Base-by-base conservation (phyloP, 129 eudicot species). In the Artemisia tridentata region DNA sequence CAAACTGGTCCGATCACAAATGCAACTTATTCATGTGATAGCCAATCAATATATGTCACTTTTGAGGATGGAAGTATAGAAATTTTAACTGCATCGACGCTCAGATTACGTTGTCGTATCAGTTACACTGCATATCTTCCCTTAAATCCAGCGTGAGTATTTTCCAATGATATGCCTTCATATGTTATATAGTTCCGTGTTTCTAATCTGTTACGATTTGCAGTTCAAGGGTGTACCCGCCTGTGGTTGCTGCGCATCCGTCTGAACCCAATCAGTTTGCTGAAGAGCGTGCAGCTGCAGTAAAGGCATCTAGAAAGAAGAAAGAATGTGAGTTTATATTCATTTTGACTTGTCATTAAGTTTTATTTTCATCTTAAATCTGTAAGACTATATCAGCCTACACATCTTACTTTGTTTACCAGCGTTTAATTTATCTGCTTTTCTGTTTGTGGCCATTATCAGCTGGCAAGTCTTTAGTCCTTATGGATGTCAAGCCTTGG, bases 181-280 rank as follows among this genome's bases (percentile, higher is more conserved):
- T 18, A 69, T 68, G 73, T 52, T 56, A 56, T 52, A 52, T 67
- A 11, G 13, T 69, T n/a, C 17, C 29, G 18, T 60, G 53, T 27
- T 60, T 16, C 41, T 62, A 16, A 63, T 25, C 57, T 75, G 54
- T 62, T 67, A 43, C 56, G 49, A 29, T 71, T 59, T 43, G 78
- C 85, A 84, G 90, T 72, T 29, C 78, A 55, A 87, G 87, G 82
- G 87, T 85, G 25, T 80, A 81, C 72, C 97, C 97, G 15, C 83
- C 83, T 38, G 93, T 88, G 52, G 78, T 90, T 25, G 97, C 95
- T 19, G 89, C 97, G 65, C 97, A 90, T 72, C 97, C 97, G 46
- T 80, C 86, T 1, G 89, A 90, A 65, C 71, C 88, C 3, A 87
- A 83, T 73, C 97, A 90, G 58, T 90, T 90, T 75, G 97, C 95